Evolutionary conservation across 148 eudicot genomes (phyloP).

Genomic region (Rhododendron williamsianum): DNA sequence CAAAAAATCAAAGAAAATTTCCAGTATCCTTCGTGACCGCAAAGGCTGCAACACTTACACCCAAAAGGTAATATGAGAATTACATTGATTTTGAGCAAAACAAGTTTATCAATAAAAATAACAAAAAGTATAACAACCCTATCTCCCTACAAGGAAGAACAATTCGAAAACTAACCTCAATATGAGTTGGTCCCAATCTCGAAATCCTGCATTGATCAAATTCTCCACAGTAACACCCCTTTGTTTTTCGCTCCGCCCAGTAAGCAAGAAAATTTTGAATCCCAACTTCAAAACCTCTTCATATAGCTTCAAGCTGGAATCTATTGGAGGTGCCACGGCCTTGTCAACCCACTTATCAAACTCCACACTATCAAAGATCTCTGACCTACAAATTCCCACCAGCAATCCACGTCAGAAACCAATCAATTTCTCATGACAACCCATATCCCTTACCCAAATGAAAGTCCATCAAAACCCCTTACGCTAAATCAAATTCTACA

Average conservation of each 20-base stretch:
- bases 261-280: slow-evolving; percentile 66
- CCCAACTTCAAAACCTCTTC: slow-evolving; percentile 63
- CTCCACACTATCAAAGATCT: slow-evolving; percentile 51
- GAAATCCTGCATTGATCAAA: slow-evolving; percentile 64
- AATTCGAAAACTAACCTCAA: slow-evolving; percentile 49
- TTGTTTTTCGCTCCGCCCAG: slow-evolving; percentile 67
- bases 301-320: slow-evolving; percentile 68
- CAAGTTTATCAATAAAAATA: not conserved
- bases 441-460: not conserved
- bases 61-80: not conserved
- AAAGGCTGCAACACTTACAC: not conserved
- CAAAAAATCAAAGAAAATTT: not conserved
- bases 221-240: slow-evolving; percentile 62
- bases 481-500: not conserved
- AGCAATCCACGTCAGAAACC: not conserved
- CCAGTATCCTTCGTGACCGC: not conserved
- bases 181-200: slow-evolving; percentile 72
- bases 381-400: slow-evolving; percentile 40
- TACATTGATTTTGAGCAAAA: not conserved
- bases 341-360: slow-evolving; percentile 82
- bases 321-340: slow-evolving; percentile 57
- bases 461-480: not conserved
- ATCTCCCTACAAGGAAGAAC: not conserved
- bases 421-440: not conserved
- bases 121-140: not conserved